Evolutionary conservation across 129 eudicot genomes (phyloP).

Genomic region (Flaveria bidentis): DNA sequence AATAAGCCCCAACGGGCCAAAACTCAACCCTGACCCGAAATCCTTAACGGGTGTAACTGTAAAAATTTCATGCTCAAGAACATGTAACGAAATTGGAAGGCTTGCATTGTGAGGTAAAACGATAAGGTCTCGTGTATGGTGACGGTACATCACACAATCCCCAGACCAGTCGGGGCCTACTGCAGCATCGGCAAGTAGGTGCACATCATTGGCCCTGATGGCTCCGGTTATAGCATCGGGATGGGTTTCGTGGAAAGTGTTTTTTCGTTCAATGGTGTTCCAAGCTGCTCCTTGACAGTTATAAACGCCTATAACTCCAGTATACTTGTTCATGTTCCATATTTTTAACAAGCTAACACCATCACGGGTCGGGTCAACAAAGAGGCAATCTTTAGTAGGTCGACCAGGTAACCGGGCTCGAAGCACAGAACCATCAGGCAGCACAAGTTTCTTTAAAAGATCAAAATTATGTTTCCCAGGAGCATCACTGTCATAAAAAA

Average conservation of each 20-base stretch:
- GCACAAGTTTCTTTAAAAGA: conserved; percentile 63
- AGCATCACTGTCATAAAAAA: conserved; percentile 56
- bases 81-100: conserved; percentile 58
- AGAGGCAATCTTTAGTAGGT: conserved; percentile 73
- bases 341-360: conserved; percentile 82
- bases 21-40: conserved; percentile 52
- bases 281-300: conserved; percentile 99
- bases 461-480: conserved; percentile 85
- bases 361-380: conserved; percentile 74
- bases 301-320: conserved; percentile 89
- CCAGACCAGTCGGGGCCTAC: conserved; percentile 69
- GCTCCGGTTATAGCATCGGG: conserved; percentile 49
- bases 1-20: conserved; percentile 75
- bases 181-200: conserved; percentile 60
- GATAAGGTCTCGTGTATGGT: conserved; percentile 43
- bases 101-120: conserved; percentile 48
- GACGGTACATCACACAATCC: conserved; percentile 60
- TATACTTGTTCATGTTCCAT: conserved; percentile 96
- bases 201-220: conserved; percentile 55
- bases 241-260: conserved; percentile 56
- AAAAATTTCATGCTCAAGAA: conserved; percentile 61
- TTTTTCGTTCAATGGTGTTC: conserved; percentile 62
- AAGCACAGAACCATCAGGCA: conserved; percentile 79
- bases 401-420: conserved; percentile 76
- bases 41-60: conserved; percentile 60